Evolutionary conservation across 2,329 filamentous ascomycete species (phyloP).

Genomic region (Truncatella angustata): DNA sequence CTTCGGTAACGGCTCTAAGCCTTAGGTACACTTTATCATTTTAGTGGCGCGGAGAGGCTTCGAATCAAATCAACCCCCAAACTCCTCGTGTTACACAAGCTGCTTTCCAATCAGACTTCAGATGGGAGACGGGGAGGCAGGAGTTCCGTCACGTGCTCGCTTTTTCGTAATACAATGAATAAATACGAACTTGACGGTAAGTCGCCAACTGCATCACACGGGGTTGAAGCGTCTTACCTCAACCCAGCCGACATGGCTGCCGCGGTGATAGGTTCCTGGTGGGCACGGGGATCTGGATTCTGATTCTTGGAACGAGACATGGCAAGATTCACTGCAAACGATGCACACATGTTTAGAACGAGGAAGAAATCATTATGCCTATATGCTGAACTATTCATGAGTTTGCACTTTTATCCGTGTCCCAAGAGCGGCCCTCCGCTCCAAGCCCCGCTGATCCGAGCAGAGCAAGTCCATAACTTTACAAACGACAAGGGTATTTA

Average conservation of each 20-base stretch:
- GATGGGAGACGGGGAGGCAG: too few relatives aligned
- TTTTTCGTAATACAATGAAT: neutral
- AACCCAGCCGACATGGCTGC: too few relatives aligned
- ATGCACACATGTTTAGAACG: neutral
- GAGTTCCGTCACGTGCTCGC: neutral
- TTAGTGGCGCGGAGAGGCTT: constrained; percentile 5
- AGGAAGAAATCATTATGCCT: constrained; percentile 12
- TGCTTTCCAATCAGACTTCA: too few relatives aligned
- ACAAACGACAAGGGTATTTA: constrained; percentile 14
- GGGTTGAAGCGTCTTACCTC: too few relatives aligned
- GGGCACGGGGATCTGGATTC: too few relatives aligned
- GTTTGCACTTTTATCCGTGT: constrained; percentile 8
- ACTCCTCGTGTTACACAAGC: neutral
- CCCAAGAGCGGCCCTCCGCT: constrained; percentile 9
- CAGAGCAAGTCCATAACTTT: constrained; percentile 12
- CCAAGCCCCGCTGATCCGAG: constrained; percentile 8
- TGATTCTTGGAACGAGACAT: neutral
- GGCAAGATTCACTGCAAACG: neutral
- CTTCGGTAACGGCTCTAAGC: constrained; percentile 5
- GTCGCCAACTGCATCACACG: too few relatives aligned
- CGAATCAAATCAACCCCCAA: neutral
- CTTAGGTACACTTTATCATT: too few relatives aligned
- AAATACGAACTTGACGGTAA: neutral
- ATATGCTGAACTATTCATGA: constrained; percentile 10
- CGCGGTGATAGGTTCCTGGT: too few relatives aligned